Evolutionary conservation across 139 green algal species (phyloP), one percentile per base, ranked within the genome.

Genomic region (Closterium sp.): DNA sequence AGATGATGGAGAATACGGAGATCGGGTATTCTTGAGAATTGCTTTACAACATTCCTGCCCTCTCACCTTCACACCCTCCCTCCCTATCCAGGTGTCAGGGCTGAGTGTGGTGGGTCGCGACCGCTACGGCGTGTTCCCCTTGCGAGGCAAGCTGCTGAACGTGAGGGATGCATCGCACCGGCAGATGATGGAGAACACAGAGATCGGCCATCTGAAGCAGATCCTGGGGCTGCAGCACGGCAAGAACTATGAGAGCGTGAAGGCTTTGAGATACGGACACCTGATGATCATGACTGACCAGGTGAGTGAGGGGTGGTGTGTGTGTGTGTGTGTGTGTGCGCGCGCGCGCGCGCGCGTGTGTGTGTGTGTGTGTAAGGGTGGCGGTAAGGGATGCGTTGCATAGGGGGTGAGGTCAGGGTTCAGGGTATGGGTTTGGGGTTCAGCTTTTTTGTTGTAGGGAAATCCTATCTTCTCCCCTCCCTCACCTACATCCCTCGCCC

Each of bases 221-320:
- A 99, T 99, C 96, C 94, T 99, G 93, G 98, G 98, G 6, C 94
- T 99, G 92, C 97, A 99, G 96, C 98, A 99, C 88, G 97, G 97
- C 92, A 99, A 98, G 96, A 91, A 95, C 87, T 99, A 99, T 93
- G 96, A 97, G 9, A 96, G 98, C 94, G 95, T 93, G 17, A 98
- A 98, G 95, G 96, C 96, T 17, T 97, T 99, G 95, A 96, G 98
- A 4, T 99, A 99, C 91, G 98, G 98, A 1, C 97, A 99, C 95
- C 96, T 99, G 7, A 99, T 99, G 98, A 99, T 99, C 94, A 99
- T 99, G 98, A 99, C 98, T 0, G 98, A 99, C 94, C 98, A 99
- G 97, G 92, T 94, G 73, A 89, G 29, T n/a, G 10, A 24, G 86
- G 9, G 24, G 9, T 9, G 73, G 6, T n/a, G 27, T n/a, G 7